Conservation (phyloP, 768 basidiomycete genomes). For the Trametes cubensis region DNA sequence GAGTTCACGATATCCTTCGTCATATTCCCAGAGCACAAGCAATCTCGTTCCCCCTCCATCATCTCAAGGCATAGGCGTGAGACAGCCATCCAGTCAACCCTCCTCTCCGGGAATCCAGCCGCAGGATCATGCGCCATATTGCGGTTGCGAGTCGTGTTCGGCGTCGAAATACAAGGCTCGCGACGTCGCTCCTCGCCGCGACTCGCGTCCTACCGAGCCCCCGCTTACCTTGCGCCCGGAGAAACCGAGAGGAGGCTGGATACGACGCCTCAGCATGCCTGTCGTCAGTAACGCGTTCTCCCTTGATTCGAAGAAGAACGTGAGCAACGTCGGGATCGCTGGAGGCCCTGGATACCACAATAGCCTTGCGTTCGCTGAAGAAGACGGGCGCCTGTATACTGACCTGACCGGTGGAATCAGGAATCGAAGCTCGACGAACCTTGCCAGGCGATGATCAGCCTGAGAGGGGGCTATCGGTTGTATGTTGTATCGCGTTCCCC, state of each 20-base stretch:
- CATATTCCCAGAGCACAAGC: slow-evolving; percentile 46
- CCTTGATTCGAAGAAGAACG: slow-evolving; percentile 50
- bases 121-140: slow-evolving; percentile 59
- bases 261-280: slow-evolving; percentile 77
- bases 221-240: slow-evolving; percentile 52
- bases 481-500: too few relatives aligned
- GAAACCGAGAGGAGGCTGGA: slow-evolving; percentile 68
- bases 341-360: slow-evolving; percentile 27
- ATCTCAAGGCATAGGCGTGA: slow-evolving; percentile 12
- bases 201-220: slow-evolving; percentile 46
- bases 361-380: slow-evolving; percentile 40
- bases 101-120: slow-evolving; percentile 31
- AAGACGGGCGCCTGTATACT: slow-evolving; percentile 51
- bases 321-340: slow-evolving; percentile 26
- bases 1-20: slow-evolving; percentile 24
- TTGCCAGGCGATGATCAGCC: slow-evolving; percentile 44
- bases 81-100: slow-evolving; percentile 30
- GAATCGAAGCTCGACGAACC: slow-evolving; percentile 56
- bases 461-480: too few relatives aligned
- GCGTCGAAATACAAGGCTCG: slow-evolving; percentile 52
- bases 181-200: slow-evolving; percentile 35
- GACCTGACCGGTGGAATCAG: slow-evolving; percentile 41
- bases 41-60: slow-evolving; percentile 44
- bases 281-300: slow-evolving; percentile 58
- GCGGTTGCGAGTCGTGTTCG: slow-evolving; percentile 69